Base-by-base conservation (phyloP, 2,329 filamentous ascomycete genomes). In the Fusarium chuoi region DNA sequence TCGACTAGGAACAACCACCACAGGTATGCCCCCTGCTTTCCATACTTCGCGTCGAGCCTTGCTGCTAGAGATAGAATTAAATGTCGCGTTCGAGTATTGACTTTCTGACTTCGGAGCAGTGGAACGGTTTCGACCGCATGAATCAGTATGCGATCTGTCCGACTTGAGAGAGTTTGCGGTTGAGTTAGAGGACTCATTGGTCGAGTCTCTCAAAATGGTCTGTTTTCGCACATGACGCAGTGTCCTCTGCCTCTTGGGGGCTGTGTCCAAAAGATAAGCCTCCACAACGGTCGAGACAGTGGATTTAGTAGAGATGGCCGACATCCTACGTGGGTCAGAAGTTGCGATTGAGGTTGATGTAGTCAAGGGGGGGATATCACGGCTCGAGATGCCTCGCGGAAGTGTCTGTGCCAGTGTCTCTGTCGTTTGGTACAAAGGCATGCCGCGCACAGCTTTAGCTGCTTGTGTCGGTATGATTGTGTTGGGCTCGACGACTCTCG, bases 191-290 rank as follows among this genome's bases (percentile, higher is more conserved):
- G 70, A 65, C 14, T 44, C 38, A 33, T 67, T 65, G 12, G 64
- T 78, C 7, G 87, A 84, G 69, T 89, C 85, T 66, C 89, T 84
- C 63, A 91, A 76, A 2, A 82, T 81, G 14, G 81, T 81, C 48
- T 89, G 86, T 76, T 91, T 92, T 73, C 85, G 88, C 17, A 90
- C 87, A 78, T 92, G 90, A 9, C 90, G 87, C 66, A 92, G 80
- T 13, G 89, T 92, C 75, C 87, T 86, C 63, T 83, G 85, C 51
- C 85, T 85, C 58, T 83, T 85, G 9, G 81, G 82, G 9, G 79
- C 77, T 3, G 82, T 82, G 46, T 89, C 87, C n/a, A 91, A 83
- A 41, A 91, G 80, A 51, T 90, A 84, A 8, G 89, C 89, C 77
- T 89, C 89, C 15, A 91, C 84, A 8, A 90, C 84, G 1, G 89